Base-by-base conservation (phyloP, 75 land plant species). In the Adiantum capillusveneris region DNA sequence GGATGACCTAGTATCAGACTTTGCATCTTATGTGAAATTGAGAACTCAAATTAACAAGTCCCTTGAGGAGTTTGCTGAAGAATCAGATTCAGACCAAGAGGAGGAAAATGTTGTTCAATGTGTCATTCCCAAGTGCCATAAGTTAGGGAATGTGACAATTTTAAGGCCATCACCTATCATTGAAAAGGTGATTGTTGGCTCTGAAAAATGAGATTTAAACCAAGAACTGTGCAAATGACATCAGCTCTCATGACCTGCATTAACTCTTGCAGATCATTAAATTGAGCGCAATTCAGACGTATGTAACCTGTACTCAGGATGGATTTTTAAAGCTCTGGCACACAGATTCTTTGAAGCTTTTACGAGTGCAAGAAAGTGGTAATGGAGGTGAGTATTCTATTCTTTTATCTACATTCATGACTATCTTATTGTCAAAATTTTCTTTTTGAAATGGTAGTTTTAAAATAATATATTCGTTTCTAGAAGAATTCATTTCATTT, bases 291-390 rank as follows among this genome's bases (percentile, higher is more conserved):
- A 34, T 71, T 18, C 60, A 71, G 31, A 66, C 68, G 3, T 71
- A 71, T 65, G 74, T 71, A 6, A 57, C 69, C 22, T 63, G 72
- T 26, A 64, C 69, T 5, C 74, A 65, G 58, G 68, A 65, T 34
- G 74, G 74, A 19, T 57, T 57, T 60, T 45, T 71, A 9, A 71
- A 71, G 14, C 68, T 71, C 29, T 71, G 74, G 74, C 57, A 56
- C 58, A 59, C 68, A 42, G 68, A 71, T 43, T 65, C 69, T 13
- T 54, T 71, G 43, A 71, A 71, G 31, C 66, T 66, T 24, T 20
- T 65, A 24, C 61, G 74, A 20, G 22, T 60, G 28, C 39, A 65
- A 65, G 30, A 51, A 48, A 71, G 65, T 59, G 74, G 74, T 0
- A 54, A 26, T 70, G 73, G 73, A 39, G 73, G 73, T 70, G 44